Percentiles rank a stretch among this genome's conserved stretches.
Conservation (phyloP, 148 eudicot species). For the Amaranthus palmeri region DNA sequence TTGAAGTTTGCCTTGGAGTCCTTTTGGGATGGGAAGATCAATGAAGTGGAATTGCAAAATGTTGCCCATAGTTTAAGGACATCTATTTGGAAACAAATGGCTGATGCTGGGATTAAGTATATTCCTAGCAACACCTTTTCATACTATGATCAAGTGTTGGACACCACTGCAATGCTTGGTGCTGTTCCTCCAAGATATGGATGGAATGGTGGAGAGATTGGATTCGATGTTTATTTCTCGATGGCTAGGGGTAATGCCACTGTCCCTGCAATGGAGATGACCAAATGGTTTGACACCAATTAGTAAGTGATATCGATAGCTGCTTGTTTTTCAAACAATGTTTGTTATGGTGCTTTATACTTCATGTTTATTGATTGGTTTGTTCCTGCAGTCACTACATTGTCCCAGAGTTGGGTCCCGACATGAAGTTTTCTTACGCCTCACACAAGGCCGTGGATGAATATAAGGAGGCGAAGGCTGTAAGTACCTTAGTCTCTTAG, state of each 20-base stretch:
- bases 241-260: constrained; percentile 72
- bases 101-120: constrained; percentile 53
- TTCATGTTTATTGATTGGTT: neutral
- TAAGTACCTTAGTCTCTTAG: constrained; percentile 22
- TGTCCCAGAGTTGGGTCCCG: constrained; percentile 89
- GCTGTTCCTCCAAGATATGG: constrained; percentile 69
- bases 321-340: neutral
- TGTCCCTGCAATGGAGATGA: constrained; percentile 74
- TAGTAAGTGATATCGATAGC: constrained; percentile 43
- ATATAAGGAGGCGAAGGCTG: constrained; percentile 86
- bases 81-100: constrained; percentile 64
- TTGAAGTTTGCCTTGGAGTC: constrained; percentile 66
- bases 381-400: constrained; percentile 66
- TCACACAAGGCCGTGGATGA: constrained; percentile 83
- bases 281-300: constrained; percentile 78
- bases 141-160: constrained; percentile 62
- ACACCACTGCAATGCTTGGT: constrained; percentile 66
- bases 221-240: constrained; percentile 55
- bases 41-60: constrained; percentile 46
- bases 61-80: constrained; percentile 46
- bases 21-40: constrained; percentile 65
- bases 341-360: neutral
- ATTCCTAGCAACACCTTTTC: constrained; percentile 73
- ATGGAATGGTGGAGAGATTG: constrained; percentile 67
- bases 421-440: constrained; percentile 62